These are phyloP conservation scores for Heliamphora pulchella DNA, from an alignment of 179 eudicot species.

Conservation along the genomic window DNA sequence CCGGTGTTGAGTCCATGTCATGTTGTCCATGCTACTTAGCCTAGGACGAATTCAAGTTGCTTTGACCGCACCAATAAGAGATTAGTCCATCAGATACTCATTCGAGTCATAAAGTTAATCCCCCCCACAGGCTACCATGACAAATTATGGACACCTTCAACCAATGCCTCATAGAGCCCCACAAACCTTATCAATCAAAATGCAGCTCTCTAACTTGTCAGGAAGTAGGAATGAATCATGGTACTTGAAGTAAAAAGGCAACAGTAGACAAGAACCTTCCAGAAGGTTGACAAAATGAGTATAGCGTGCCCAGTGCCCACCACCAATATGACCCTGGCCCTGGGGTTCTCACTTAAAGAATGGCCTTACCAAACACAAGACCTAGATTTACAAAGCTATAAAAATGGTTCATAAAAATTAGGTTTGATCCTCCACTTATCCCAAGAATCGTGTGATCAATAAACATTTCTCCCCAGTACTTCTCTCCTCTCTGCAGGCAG, in stretches of 20 bases:
- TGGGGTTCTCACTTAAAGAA: not conserved
- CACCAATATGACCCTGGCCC: not conserved
- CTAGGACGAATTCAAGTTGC: too few species aligned
- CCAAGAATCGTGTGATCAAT: not conserved
- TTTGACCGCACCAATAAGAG: not conserved
- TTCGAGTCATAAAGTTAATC: not conserved
- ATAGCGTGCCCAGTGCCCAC: not conserved
- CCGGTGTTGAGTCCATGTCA: too few species aligned
- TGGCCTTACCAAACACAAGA: not conserved
- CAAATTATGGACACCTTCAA: not conserved
- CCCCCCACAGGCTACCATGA: constrained; percentile 1
- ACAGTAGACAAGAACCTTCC: not conserved
- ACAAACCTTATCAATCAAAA: not conserved
- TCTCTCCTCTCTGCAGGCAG: not conserved
- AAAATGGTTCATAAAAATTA: not conserved
- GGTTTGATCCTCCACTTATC: not conserved
- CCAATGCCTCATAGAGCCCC: not conserved
- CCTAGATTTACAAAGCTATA: not conserved
- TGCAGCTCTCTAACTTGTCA: not conserved
- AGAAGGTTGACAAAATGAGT: not conserved
- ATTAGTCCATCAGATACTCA: not conserved
- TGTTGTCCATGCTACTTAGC: too few species aligned
- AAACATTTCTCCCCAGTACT: too few species aligned
- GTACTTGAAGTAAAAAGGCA: not conserved
- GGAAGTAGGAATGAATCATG: not conserved